Evolutionary conservation across 2,329 filamentous ascomycete genomes (phyloP).

Genomic region (Arthrobotrys musiformis): DNA sequence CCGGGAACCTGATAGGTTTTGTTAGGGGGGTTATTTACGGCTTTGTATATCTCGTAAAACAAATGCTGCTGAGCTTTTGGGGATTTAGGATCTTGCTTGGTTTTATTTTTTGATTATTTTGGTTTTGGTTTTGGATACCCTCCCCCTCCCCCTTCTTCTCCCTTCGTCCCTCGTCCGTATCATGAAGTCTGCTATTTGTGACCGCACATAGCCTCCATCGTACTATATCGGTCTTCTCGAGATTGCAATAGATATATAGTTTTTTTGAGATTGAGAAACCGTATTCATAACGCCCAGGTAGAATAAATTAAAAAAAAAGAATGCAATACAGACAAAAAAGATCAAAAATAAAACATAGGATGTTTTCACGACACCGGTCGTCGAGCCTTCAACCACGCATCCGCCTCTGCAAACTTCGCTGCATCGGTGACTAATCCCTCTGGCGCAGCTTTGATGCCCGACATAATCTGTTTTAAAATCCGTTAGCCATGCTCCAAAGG

Average conservation of each 20-base stretch:
- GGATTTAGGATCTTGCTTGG: too few species aligned
- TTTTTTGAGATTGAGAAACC: neutral
- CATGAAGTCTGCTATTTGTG: too few species aligned
- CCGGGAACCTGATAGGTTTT: too few species aligned
- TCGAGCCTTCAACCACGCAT: conserved; percentile 68
- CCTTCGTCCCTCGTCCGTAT: too few species aligned
- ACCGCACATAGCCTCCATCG: neutral
- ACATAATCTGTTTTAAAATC: conserved; percentile 66
- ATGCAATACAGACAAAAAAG: neutral
- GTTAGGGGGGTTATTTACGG: too few species aligned
- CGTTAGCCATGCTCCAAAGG: neutral
- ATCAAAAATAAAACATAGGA: neutral
- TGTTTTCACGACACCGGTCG: conserved; percentile 40
- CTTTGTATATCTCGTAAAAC: too few species aligned
- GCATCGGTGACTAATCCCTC: conserved; percentile 65
- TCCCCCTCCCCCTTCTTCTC: too few species aligned
- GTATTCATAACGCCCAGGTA: neutral
- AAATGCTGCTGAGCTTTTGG: too few species aligned
- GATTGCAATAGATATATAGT: neutral
- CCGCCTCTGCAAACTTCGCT: conserved; percentile 70
- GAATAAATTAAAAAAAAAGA: neutral
- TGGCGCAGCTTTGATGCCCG: conserved; percentile 69
- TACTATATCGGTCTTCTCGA: neutral
- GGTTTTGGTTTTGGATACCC: too few species aligned
- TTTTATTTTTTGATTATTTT: too few species aligned